Base-by-base conservation (phyloP, 257 asterid genomes). In the Primulina eburnea region DNA sequence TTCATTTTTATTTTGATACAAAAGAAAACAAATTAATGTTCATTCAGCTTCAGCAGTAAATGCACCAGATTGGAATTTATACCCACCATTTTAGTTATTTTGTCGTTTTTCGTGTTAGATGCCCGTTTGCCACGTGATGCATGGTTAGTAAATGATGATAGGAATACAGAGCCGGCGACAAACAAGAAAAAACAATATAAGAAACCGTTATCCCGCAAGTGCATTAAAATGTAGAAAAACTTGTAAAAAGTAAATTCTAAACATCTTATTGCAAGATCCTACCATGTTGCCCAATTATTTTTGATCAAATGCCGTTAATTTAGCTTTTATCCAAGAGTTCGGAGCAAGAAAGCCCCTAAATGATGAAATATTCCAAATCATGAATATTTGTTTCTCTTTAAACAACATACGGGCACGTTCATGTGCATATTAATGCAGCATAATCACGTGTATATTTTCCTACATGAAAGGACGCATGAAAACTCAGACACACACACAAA, bases 101-200 rank as follows among this genome's bases (percentile, higher is more conserved):
- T 16, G 26, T 18, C 35, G 26, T 53, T 35, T 73, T 33, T 71
- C 57, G 26, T 53, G 35, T 43, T 18, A 35, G 16, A 53, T 24
- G 60, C 60, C 32, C 18, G 55, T 67, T 62, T 32, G 55, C 50
- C 70, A 73, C 70, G 61, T 73, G 71, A 61, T 32, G 55, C 5
- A 37, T 61, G 67, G 58, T 60, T 24, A 30, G 18, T 17, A 62
- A 72, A 17, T 76, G 52, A 47, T 59, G 63, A 68, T 38, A 40
- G 38, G 64, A 67, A 21, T 20, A 28, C 26, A 55, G 57, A 63
- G 30, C 30, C 10, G 16, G 60, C 26, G 52, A 55, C 37, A 65
- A 16, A 28, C 30, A 30, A 17, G 32, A 68, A 33, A 24, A 26
- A 20, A 35, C 10, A 32, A 61, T 35, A 7, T 59, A 28, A 1